Conservation (phyloP, 176 grass and related monocot species). For the Otatea glauca region DNA sequence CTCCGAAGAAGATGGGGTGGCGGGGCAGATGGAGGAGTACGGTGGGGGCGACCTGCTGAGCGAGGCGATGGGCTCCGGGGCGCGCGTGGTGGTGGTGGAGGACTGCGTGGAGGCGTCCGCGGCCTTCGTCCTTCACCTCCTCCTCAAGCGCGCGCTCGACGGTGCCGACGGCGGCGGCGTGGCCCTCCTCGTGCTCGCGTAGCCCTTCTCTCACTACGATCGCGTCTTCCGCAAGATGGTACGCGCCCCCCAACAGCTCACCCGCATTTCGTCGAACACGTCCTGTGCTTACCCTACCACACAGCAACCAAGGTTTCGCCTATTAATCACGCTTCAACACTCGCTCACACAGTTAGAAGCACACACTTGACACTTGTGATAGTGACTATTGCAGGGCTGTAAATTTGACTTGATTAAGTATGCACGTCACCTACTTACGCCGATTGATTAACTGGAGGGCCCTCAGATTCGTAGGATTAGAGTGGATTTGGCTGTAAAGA, state of each 20-base stretch:
- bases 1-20: background rate
- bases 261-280: conserved; percentile 25
- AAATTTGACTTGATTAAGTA: background rate
- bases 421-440: background rate
- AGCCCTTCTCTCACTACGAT: conserved; percentile 71
- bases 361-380: background rate
- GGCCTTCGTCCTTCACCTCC: conserved; percentile 68
- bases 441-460: background rate
- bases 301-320: background rate
- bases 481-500: background rate
- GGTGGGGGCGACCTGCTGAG: conserved; percentile 48
- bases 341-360: background rate
- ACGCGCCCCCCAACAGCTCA: background rate
- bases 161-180: background rate
- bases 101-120: conserved; percentile 72
- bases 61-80: conserved; percentile 57
- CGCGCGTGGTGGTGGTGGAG: conserved; percentile 63
- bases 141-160: conserved; percentile 57
- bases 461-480: background rate
- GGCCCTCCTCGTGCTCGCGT: conserved; percentile 52
- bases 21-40: conserved; percentile 42
- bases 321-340: background rate
- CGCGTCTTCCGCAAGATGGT: conserved; percentile 72
- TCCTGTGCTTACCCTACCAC: conserved; percentile 10
- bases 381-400: background rate